A percentile compares a stretch with the other conserved stretches of the same genome.
Conservation (phyloP, 805 yeast genomes). For the Zygotorulaspora chibaensis region DNA sequence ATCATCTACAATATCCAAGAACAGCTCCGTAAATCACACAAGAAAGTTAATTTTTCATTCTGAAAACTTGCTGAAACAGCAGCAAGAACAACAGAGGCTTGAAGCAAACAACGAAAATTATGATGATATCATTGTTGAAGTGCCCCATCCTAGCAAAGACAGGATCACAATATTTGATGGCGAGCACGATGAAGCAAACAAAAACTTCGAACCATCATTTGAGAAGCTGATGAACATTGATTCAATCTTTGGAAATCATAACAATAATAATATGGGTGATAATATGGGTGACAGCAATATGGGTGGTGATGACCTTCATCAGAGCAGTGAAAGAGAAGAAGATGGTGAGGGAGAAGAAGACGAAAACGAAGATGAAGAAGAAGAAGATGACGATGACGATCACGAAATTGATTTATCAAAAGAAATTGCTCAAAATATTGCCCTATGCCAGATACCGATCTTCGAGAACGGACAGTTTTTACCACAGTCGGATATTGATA, state of each 20-base stretch:
- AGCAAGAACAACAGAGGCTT: conserved; percentile 3
- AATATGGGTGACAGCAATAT: neutral
- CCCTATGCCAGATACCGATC: conserved; percentile 17
- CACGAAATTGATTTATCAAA: conserved; percentile 15
- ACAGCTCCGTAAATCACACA: conserved; percentile 5
- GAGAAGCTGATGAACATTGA: neutral
- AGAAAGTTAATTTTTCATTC: conserved; percentile 17
- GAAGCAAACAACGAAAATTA: conserved; percentile 2
- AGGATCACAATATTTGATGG: neutral
- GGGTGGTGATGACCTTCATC: neutral
- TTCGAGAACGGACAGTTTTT: conserved; percentile 10
- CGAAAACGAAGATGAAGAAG: neutral
- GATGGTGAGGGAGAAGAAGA: too few species aligned
- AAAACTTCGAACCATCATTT: neutral
- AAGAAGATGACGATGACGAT: conserved; percentile 3
- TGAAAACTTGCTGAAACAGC: conserved; percentile 5
- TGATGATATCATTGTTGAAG: neutral
- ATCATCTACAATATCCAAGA: conserved; percentile 8
- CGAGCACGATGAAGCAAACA: neutral
- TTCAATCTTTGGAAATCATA: neutral
- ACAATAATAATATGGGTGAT: neutral
- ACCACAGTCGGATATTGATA: neutral
- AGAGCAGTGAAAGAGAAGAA: neutral
- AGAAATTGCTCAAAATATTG: conserved; percentile 19
- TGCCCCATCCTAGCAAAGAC: neutral